Percentiles rank a stretch among this genome's conserved stretches.
These are phyloP conservation scores for Verticillium isaacii DNA, from an alignment of 2,329 filamentous ascomycete species.

Conservation along the genomic window DNA sequence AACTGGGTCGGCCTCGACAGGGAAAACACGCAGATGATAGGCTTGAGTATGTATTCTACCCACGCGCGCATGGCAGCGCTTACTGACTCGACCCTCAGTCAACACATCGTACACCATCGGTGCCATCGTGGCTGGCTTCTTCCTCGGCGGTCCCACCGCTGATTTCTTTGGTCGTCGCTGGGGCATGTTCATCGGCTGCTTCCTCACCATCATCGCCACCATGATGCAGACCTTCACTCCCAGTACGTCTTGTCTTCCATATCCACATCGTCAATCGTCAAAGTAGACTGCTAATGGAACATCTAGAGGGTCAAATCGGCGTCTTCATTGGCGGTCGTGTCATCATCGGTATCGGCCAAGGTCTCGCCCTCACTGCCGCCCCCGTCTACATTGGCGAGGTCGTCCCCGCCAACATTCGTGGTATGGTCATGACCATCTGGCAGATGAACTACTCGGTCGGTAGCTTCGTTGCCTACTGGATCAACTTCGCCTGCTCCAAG, in stretches of 20 bases:
- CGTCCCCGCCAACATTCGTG: conserved; percentile 29
- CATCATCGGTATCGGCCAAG: conserved; percentile 66
- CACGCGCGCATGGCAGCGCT: not conserved
- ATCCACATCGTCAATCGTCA: not conserved
- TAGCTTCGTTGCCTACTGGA: conserved; percentile 46
- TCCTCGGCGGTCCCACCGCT: conserved; percentile 60
- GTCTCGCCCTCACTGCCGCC: conserved; percentile 42
- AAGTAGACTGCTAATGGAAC: not conserved
- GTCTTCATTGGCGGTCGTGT: conserved; percentile 66
- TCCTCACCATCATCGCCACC: conserved; percentile 62
- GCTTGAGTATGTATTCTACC: conserved; percentile 22
- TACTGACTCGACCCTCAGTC: conserved; percentile 24
- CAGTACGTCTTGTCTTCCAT: conserved; percentile 5
- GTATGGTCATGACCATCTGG: conserved; percentile 64
- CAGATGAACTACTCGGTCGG: conserved; percentile 62
- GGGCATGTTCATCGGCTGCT: conserved; percentile 61
- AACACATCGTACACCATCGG: conserved; percentile 70
- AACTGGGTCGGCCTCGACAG: conserved; percentile 52
- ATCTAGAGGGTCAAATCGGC: conserved; percentile 45
- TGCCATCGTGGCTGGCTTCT: conserved; percentile 66
- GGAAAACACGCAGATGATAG: conserved; percentile 39
- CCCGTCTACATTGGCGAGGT: conserved; percentile 14
- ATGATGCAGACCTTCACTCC: conserved; percentile 65
- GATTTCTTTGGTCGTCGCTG: conserved; percentile 58
- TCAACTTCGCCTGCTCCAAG: conserved; percentile 58